These are phyloP conservation scores for Neocatenulostroma microsporum DNA, from an alignment of 2,329 filamentous ascomycete species.

Conservation along the genomic window DNA sequence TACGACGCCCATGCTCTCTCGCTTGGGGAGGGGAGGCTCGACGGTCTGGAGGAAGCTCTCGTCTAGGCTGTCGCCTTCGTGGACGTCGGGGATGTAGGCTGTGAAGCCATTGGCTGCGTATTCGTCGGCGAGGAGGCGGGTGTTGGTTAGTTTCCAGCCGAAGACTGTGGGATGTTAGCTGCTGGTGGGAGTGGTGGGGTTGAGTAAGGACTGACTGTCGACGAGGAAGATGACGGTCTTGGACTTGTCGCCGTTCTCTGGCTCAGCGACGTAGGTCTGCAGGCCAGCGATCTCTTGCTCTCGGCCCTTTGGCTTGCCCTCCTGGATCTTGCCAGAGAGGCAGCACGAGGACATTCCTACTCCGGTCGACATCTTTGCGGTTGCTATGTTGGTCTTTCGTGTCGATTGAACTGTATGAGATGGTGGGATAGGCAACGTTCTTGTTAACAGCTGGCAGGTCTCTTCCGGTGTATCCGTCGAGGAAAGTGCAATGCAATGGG, in stretches of 20 bases:
- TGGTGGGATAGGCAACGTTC: too few species aligned
- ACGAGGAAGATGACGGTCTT: slow-evolving; percentile 42
- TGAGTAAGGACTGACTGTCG: slow-evolving; percentile 29
- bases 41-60: slow-evolving; percentile 35
- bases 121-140: slow-evolving; percentile 40
- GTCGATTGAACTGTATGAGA: too few species aligned
- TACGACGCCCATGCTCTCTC: slow-evolving; percentile 30
- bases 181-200: background rate
- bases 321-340: slow-evolving; percentile 34
- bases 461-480: too few species aligned
- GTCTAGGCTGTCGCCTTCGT: slow-evolving; percentile 34
- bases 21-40: slow-evolving; percentile 35
- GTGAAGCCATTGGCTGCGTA: slow-evolving; percentile 42
- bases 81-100: slow-evolving; percentile 40
- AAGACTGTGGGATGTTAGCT: slow-evolving; percentile 31
- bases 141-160: slow-evolving; percentile 42
- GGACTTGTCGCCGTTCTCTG: slow-evolving; percentile 33
- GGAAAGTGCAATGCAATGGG: too few species aligned
- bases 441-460: too few species aligned
- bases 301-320: slow-evolving; percentile 30
- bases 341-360: slow-evolving; percentile 37
- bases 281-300: slow-evolving; percentile 33
- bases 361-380: slow-evolving; percentile 30
- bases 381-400: too few species aligned
- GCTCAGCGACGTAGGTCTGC: slow-evolving; percentile 38